phyloP scores from a whole-genome alignment of 257 asterid species.

The Plantago major region DNA sequence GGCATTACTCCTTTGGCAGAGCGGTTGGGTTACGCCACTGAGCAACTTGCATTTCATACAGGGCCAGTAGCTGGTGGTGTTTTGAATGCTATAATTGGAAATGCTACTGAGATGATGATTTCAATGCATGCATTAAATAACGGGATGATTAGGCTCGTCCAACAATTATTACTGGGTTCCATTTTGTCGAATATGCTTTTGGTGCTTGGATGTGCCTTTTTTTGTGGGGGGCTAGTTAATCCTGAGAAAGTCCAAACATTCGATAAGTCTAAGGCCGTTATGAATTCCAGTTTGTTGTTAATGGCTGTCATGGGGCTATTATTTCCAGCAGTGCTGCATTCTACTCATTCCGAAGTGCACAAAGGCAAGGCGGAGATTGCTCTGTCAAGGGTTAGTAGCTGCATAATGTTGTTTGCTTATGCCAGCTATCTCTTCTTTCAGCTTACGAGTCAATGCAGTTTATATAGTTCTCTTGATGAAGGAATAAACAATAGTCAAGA shows the following conservation, averaged over 20 bases:
- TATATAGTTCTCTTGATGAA: constrained; percentile 59
- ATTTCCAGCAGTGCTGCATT: constrained; percentile 93
- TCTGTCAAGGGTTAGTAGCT: constrained; percentile 93
- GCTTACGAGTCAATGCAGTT: constrained; percentile 65
- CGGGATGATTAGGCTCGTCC: constrained; percentile 91
- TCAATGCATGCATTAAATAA: constrained; percentile 83
- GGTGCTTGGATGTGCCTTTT: constrained; percentile 98
- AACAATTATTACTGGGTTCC: constrained; percentile 86
- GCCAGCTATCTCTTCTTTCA: constrained; percentile 92
- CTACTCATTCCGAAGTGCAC: constrained; percentile 83
- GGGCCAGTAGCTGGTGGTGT: constrained; percentile 85
- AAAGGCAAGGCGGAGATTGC: constrained; percentile 83
- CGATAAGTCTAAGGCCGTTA: constrained; percentile 80
- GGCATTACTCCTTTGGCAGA: constrained; percentile 94
- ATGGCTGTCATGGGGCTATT: constrained; percentile 97
- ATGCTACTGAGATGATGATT: constrained; percentile 96
- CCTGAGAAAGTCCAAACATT: constrained; percentile 66
- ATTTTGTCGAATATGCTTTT: constrained; percentile 94
- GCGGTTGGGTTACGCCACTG: constrained; percentile 94
- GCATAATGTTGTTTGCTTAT: constrained; percentile 87
- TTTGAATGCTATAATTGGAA: constrained; percentile 92
- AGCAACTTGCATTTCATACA: constrained; percentile 20
- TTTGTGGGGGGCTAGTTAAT: constrained; percentile 84
- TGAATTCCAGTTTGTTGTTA: constrained; percentile 83
- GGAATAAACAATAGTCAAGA: constrained; percentile 43